These are phyloP conservation scores for Botrytis deweyae DNA, from an alignment of 2,329 filamentous ascomycete species.

Conservation along the genomic window DNA sequence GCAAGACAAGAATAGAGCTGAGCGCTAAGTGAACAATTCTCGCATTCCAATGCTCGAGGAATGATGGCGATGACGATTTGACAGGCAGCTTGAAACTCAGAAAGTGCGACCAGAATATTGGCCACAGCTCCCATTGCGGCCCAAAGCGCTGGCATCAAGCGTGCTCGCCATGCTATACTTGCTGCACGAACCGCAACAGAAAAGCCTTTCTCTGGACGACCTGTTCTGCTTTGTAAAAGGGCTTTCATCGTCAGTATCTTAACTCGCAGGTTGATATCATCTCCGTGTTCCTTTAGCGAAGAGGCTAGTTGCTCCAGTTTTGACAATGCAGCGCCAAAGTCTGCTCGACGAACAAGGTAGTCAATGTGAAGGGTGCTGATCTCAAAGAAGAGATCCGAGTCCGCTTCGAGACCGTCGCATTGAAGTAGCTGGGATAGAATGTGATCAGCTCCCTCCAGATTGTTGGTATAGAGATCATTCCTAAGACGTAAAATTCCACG, in stretches of 20 bases:
- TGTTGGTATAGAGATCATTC: slow-evolving; percentile 57
- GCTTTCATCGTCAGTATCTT: slow-evolving; percentile 63
- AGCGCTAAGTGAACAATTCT: slow-evolving; percentile 56
- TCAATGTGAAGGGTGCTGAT: slow-evolving; percentile 61
- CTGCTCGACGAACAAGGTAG: slow-evolving; percentile 52
- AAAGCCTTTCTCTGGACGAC: slow-evolving; percentile 62
- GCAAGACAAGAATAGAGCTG: slow-evolving; percentile 59
- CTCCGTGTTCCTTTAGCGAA: slow-evolving; percentile 52
- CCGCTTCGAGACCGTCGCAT: slow-evolving; percentile 43
- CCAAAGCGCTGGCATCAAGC: slow-evolving; percentile 60
- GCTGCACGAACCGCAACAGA: slow-evolving; percentile 64
- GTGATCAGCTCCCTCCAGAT: slow-evolving; percentile 55
- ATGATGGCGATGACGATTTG: slow-evolving; percentile 60
- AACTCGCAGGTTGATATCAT: slow-evolving; percentile 61
- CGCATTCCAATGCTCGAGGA: slow-evolving; percentile 62
- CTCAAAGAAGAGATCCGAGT: slow-evolving; percentile 59
- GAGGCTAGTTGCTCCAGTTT: slow-evolving; percentile 53
- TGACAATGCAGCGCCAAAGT: slow-evolving; percentile 53
- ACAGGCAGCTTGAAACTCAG: slow-evolving; percentile 57
- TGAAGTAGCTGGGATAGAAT: slow-evolving; percentile 56
- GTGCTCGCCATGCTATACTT: slow-evolving; percentile 58
- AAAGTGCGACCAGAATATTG: slow-evolving; percentile 57
- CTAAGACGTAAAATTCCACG: slow-evolving; percentile 65
- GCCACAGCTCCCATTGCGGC: slow-evolving; percentile 57
- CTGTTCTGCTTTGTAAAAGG: slow-evolving; percentile 56